phyloP scores from a whole-genome alignment of 257 asterid genomes.

The Salvia miltiorrhiza region DNA sequence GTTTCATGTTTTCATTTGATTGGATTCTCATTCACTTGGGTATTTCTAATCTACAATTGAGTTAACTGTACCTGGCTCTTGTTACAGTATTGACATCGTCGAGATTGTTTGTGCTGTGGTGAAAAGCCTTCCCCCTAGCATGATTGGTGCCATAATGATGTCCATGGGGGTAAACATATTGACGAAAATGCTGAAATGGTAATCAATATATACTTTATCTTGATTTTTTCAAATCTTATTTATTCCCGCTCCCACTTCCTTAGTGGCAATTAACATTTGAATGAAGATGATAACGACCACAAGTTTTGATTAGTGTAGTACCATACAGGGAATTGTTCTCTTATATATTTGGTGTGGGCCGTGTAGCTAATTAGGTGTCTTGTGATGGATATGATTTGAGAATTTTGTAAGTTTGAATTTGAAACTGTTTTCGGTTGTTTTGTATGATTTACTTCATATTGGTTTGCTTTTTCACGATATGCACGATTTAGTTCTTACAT shows the following conservation, averaged over 20 bases:
- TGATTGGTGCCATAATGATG: slow-evolving; percentile 63
- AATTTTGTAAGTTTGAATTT: not conserved
- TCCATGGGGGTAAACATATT: slow-evolving; percentile 73
- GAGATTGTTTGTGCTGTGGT: slow-evolving; percentile 72
- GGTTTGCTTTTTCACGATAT: slow-evolving; percentile 11
- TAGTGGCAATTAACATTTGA: not conserved
- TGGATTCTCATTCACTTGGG: slow-evolving; percentile 5
- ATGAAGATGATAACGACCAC: slow-evolving; percentile 9
- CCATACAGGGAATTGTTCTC: not conserved
- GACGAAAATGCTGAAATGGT: slow-evolving; percentile 90
- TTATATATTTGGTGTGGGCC: not conserved
- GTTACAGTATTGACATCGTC: slow-evolving; percentile 68
- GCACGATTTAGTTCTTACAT: slow-evolving; percentile 6
- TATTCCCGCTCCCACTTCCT: not conserved
- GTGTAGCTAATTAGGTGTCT: not conserved
- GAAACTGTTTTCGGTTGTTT: slow-evolving; percentile 1
- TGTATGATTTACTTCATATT: not conserved
- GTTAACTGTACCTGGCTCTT: slow-evolving; percentile 17
- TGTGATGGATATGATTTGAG: not conserved
- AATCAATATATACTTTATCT: slow-evolving; percentile 14
- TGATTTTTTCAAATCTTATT: slow-evolving; percentile 12
- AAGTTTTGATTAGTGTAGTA: slow-evolving; percentile 1
- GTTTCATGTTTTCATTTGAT: slow-evolving; percentile 1
- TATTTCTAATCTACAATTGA: slow-evolving; percentile 14
- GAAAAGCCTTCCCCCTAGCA: slow-evolving; percentile 56